These are phyloP conservation scores for Coemansia sp. DNA, from an alignment of 192 early-diverging fungal species.

Conservation along the genomic window DNA sequence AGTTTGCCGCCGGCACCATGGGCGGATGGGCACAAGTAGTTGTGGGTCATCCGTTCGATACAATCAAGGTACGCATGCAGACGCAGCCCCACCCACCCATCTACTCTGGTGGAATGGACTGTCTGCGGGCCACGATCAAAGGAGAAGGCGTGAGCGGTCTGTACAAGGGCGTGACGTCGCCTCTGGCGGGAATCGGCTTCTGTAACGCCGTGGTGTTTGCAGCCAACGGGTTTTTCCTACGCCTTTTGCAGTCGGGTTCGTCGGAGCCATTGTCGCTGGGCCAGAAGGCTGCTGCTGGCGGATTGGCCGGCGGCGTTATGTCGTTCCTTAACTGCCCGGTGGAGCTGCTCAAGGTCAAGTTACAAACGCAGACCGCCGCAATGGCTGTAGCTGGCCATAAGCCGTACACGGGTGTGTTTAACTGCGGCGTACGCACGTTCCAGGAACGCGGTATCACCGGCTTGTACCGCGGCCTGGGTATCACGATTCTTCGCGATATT, in stretches of 20 bases:
- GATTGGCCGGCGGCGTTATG: constrained; percentile 83
- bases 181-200: constrained; percentile 77
- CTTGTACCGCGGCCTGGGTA: constrained; percentile 78
- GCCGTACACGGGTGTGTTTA: constrained; percentile 41
- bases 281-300: constrained; percentile 85
- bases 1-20: constrained; percentile 54
- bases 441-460: constrained; percentile 66
- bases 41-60: constrained; percentile 84
- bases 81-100: constrained; percentile 62
- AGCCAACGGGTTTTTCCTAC: constrained; percentile 70
- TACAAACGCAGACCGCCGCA: constrained; percentile 81
- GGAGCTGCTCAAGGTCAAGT: constrained; percentile 88
- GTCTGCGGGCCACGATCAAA: constrained; percentile 76
- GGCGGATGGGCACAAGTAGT: constrained; percentile 70
- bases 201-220: constrained; percentile 88
- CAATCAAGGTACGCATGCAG: constrained; percentile 82
- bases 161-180: constrained; percentile 87
- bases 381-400: constrained; percentile 27
- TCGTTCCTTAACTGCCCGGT: constrained; percentile 87
- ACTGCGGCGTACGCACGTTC: constrained; percentile 61
- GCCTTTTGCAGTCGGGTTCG: constrained; percentile 58
- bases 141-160: constrained; percentile 76
- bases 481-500: constrained; percentile 76
- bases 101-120: constrained; percentile 79
- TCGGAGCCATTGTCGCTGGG: constrained; percentile 61